A percentile compares a stretch with the other conserved stretches of the same genome.
These are phyloP conservation scores for Phytophthora lateralis DNA, from an alignment of 352 stramenopile genomes.

Conservation along the genomic window DNA sequence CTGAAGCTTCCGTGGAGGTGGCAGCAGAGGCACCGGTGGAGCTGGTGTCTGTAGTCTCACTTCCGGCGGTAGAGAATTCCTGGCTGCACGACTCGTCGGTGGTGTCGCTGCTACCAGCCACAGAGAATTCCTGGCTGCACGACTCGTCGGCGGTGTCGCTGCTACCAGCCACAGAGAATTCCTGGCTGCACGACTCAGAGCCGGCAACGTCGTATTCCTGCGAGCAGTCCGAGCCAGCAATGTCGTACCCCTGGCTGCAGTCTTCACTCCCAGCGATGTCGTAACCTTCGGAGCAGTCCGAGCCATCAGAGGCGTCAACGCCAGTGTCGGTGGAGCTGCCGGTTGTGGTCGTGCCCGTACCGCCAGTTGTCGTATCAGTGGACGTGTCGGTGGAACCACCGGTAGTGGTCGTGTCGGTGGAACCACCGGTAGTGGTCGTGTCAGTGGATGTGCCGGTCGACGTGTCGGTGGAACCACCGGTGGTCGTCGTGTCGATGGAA, in stretches of 20 bases:
- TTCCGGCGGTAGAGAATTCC: slow-evolving; percentile 29
- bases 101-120: slow-evolving; percentile 13
- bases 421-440: not conserved
- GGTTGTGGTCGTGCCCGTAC: no score
- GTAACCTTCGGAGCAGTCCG: slow-evolving; percentile 24
- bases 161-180: slow-evolving; percentile 39
- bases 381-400: not conserved
- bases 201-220: slow-evolving; percentile 32
- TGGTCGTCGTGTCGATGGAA: not conserved
- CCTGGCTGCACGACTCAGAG: slow-evolving; percentile 31
- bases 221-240: slow-evolving; percentile 37
- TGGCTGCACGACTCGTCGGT: slow-evolving; percentile 34
- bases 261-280: slow-evolving; percentile 26
- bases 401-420: not conserved
- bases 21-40: not conserved
- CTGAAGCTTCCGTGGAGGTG: slow-evolving; percentile 3
- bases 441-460: slow-evolving; percentile 3
- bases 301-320: slow-evolving; percentile 10
- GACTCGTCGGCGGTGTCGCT: slow-evolving; percentile 20
- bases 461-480: not conserved
- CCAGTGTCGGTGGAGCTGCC: slow-evolving; percentile 2
- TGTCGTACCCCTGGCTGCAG: slow-evolving; percentile 34
- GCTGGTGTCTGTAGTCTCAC: slow-evolving; percentile 7
- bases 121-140: slow-evolving; percentile 33
- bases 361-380: slow-evolving; percentile 29